Conservation (phyloP, 2,329 filamentous ascomycete genomes). For the Moelleriella libera region DNA sequence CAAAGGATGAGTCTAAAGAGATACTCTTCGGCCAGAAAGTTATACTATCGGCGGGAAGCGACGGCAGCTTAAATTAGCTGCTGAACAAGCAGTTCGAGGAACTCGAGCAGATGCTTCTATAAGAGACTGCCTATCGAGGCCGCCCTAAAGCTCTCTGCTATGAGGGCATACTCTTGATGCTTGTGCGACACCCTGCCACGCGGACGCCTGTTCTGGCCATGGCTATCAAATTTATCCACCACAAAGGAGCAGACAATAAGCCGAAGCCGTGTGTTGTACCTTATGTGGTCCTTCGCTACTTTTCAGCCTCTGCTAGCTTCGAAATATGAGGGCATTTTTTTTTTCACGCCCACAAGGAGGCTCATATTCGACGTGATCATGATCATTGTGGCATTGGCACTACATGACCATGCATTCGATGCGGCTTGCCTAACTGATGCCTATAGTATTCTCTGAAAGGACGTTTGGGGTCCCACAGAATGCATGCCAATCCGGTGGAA, state of each 20-base stretch:
- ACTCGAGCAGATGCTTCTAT: slow-evolving; percentile 4
- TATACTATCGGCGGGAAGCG: slow-evolving; percentile 2
- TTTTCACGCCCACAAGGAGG: slow-evolving; percentile 11
- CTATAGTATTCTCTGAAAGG: slow-evolving; percentile 6
- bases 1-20: slow-evolving; percentile 11
- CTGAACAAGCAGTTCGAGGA: no score
- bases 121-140: slow-evolving; percentile 3
- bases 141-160: slow-evolving; percentile 15
- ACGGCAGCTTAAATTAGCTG: no score
- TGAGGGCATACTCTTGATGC: slow-evolving; percentile 15
- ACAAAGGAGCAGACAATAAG: slow-evolving; percentile 15
- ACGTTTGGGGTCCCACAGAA: slow-evolving; percentile 6
- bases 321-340: slow-evolving; percentile 13
- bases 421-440: slow-evolving; percentile 9
- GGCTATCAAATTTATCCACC: slow-evolving; percentile 15
- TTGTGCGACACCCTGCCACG: slow-evolving; percentile 11
- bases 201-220: slow-evolving; percentile 10
- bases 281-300: not conserved
- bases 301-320: not conserved
- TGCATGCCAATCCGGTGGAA: slow-evolving; percentile 13
- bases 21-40: slow-evolving; percentile 13
- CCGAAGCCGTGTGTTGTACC: slow-evolving; percentile 11
- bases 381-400: slow-evolving; percentile 5
- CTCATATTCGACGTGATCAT: slow-evolving; percentile 13
- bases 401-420: slow-evolving; percentile 12